Conservation (phyloP, 495 filamentous ascomycete genomes). For the Neurospora africana region DNA sequence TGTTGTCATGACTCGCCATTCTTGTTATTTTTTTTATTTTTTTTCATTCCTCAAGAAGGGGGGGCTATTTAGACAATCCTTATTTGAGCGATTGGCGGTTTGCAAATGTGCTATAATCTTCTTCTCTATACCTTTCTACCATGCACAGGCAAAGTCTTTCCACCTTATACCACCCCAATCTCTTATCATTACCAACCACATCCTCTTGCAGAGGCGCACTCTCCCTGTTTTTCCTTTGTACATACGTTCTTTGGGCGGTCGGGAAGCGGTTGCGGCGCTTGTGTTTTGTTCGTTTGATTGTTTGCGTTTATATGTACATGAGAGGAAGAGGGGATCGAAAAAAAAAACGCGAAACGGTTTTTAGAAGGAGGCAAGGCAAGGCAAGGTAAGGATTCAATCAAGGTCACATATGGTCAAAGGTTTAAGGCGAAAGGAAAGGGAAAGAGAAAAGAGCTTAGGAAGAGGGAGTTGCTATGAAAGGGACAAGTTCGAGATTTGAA, state of each 20-base stretch:
- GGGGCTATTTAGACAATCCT: neutral
- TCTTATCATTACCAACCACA: neutral
- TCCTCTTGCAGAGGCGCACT: neutral
- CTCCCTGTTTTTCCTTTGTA: neutral
- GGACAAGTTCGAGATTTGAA: neutral
- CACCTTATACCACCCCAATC: neutral
- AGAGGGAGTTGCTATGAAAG: neutral
- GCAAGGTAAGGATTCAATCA: neutral
- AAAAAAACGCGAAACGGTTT: neutral
- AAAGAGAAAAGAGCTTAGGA: neutral
- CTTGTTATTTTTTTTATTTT: neutral
- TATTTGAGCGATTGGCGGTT: neutral
- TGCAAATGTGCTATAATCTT: neutral
- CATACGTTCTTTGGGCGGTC: neutral
- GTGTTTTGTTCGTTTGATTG: neutral
- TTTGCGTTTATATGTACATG: neutral
- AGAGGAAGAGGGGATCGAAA: neutral
- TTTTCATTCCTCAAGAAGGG: neutral
- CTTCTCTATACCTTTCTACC: neutral
- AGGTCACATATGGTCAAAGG: neutral
- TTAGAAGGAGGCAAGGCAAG: neutral
- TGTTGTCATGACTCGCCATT: constrained; percentile 1
- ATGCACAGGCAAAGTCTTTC: neutral
- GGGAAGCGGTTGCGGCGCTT: neutral
- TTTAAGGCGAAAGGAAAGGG: neutral